Evolutionary conservation across 2,329 filamentous ascomycete species (phyloP), one percentile per base, ranked within the genome.

Genomic region (Fusarium hainanense): DNA sequence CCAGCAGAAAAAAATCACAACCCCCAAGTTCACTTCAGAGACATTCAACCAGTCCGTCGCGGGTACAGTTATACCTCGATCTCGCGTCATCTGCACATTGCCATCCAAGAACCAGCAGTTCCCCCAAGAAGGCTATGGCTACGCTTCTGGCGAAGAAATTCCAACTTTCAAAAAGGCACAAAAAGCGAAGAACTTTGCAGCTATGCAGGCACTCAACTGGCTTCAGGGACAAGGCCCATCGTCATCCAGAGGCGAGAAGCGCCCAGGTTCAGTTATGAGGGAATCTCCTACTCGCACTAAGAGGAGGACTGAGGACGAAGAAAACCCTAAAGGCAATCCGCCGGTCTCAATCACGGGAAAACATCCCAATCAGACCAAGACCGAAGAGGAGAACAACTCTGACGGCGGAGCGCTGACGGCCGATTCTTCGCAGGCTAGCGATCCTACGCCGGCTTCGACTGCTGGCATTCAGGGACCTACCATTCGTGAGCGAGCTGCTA

Each of bases 111-210:
- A 68, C 14, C 63, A 68, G 7, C 54, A 62, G 27, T 81, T 77
- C 46, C 76, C 73, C 9, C 61, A 70, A 13, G 51, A 63, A 75
- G 80, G 79, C 20, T 81, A 79, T 50, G 82, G 82, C 25, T 70
- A 76, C 14, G 63, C 72, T 1, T 48, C 66, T 9, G 75, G 75
- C 8, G 58, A 73, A 32, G 60, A 69, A 5, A 60, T 71, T 32
- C 82, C 82, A 0, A 61, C 72, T 1, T 88, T 87, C 54, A 59
- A 75, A 13, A 78, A 73, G 27, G 88, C 88, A 69, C 88, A 85
- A 77, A 75, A 83, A 37, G 85, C 87, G 25, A 88, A 85, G 74
- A 79, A 83, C 64, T 87, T 84, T 66, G 86, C 87, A 1, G 85
- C 86, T 23, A 82, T 81, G 69, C 81, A 79, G 14, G 85, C 85